phyloP scores from a whole-genome alignment of 352 stramenopile genomes.

The Globisporangium alternatum region DNA sequence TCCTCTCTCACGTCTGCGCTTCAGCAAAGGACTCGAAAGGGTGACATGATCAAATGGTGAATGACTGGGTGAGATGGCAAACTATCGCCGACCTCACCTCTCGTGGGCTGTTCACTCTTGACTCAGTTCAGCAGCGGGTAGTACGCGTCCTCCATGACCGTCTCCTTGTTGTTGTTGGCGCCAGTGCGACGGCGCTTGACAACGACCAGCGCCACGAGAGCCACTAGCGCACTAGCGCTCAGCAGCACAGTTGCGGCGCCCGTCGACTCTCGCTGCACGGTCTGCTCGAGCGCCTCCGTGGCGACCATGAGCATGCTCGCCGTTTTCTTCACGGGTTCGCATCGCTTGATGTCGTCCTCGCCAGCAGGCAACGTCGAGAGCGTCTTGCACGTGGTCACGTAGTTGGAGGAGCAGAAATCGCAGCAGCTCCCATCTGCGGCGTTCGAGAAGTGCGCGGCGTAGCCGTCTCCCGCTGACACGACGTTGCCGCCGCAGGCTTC shows the following conservation, averaged over 20 bases:
- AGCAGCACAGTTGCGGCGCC: conserved; percentile 5
- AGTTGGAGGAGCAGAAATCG: conserved; percentile 30
- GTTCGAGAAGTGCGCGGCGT: neutral
- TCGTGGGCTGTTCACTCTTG: neutral
- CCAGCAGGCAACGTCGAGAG: conserved; percentile 36
- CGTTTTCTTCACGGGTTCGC: conserved; percentile 26
- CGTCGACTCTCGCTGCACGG: neutral
- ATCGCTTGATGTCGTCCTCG: conserved; percentile 47
- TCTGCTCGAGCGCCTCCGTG: neutral
- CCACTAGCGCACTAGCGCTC: conserved; percentile 10
- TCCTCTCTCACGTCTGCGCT: neutral
- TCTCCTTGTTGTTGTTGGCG: neutral
- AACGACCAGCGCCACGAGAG: conserved; percentile 13
- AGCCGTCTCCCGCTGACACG: conserved; percentile 14
- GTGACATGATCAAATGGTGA: neutral
- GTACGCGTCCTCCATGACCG: conserved; percentile 17
- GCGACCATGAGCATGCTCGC: neutral
- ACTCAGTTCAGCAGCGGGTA: conserved; percentile 17
- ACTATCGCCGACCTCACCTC: no score
- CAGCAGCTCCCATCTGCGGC: conserved; percentile 28
- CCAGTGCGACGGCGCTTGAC: conserved; percentile 11
- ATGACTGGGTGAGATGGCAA: neutral
- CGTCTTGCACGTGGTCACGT: conserved; percentile 32
- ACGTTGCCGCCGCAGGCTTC: conserved; percentile 50
- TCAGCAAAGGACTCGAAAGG: neutral